A percentile compares a stretch with the other conserved stretches of the same genome.
phyloP scores from a whole-genome alignment of 2,329 filamentous ascomycete species.

The Colletotrichum sidae region DNA sequence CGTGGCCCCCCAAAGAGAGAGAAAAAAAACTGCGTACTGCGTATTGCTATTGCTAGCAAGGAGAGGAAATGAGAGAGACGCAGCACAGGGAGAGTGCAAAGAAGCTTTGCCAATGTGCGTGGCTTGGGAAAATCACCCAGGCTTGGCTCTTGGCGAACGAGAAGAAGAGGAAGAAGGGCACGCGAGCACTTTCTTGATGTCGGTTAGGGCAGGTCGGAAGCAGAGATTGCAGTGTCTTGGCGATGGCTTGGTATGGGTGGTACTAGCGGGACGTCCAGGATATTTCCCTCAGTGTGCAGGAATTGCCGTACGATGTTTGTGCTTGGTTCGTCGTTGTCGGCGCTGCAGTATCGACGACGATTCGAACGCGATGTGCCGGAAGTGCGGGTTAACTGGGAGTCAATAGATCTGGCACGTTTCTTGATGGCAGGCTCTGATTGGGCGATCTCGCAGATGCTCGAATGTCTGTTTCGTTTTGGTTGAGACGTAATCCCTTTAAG shows the following conservation, averaged over 20 bases:
- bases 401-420: constrained; percentile 39
- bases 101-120: constrained; percentile 38
- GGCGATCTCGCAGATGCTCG: constrained; percentile 18
- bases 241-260: constrained; percentile 31
- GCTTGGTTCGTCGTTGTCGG: not conserved
- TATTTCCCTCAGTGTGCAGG: constrained; percentile 1
- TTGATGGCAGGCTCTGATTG: constrained; percentile 21
- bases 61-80: not conserved
- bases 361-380: constrained; percentile 23
- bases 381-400: constrained; percentile 36
- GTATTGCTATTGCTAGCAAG: no score
- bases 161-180: constrained; percentile 31
- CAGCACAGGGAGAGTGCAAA: constrained; percentile 21
- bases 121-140: constrained; percentile 20
- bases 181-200: constrained; percentile 34
- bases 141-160: constrained; percentile 17
- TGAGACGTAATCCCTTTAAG: constrained; percentile 32
- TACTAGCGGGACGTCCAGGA: constrained; percentile 20
- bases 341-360: not conserved
- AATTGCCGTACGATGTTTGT: constrained; percentile 27
- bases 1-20: not conserved
- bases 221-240: constrained; percentile 22
- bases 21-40: not conserved
- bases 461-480: not conserved
- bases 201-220: constrained; percentile 20